Base-by-base conservation (phyloP, 2,329 filamentous ascomycete genomes). In the Rhexocercosporidium sp. region DNA sequence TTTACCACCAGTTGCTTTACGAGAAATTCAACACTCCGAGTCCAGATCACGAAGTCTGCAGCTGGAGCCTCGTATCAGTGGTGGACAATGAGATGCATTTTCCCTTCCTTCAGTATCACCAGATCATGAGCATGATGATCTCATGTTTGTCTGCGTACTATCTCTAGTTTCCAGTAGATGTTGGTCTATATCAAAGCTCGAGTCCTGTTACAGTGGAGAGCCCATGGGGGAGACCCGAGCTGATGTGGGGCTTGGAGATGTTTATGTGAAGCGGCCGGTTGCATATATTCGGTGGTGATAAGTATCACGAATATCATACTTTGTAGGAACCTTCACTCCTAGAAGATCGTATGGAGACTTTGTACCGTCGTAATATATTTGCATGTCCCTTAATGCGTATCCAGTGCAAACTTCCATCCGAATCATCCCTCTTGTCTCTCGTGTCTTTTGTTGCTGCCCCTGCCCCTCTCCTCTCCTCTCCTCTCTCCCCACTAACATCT, bases 191-290 rank as follows among this genome's bases (percentile, higher is more conserved):
- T n/a, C 11, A 53, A 25, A 53, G 49, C 27, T 31, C n/a, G 12
- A 18, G 6, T 9, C 18, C 16, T 18, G 47, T 51, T 29, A 51
- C 47, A 51, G 47, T 18, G 47, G 14, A 51, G 25, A 51, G 47
- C 1, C 47, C 25, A 51, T 51, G 47, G 47, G 25, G 25, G 27
- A 25, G 27, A 22, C 25, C 47, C 47, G 12, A 51, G 47, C 47
- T 51, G 47, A 29, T 51, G 47, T 57, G 54, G 54, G 31, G 54
- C 22, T 14, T 16, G n/a, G 34, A 37, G 34, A 59, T 37, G 18
- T 59, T 59, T 59, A 57, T 37, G 20, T 57, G 31, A 59, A 41
- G 54, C 54, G 22, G 54, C 54, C n/a, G 16, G 31, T 22, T 18
- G 37, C 31, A 59, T 59, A 29, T 31, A 51, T 31, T 44, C n/a